Evolutionary conservation across 768 basidiomycete genomes (phyloP), one percentile per base, ranked within the genome.

Genomic region (Suillus variegatus): DNA sequence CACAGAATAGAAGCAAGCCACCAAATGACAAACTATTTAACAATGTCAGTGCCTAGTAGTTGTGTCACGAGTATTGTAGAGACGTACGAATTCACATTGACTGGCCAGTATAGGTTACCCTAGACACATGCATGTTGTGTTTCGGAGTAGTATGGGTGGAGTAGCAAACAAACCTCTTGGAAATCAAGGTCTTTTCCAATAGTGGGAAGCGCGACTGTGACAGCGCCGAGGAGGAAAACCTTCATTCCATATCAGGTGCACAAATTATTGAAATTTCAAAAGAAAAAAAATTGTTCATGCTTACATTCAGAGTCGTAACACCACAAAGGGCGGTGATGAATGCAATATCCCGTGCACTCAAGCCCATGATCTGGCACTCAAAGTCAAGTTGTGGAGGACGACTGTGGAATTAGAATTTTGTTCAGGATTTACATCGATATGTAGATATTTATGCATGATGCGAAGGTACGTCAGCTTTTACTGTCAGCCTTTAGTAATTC

Each of bases 131-230:
- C 49, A 28, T 22, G 51, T 10, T 55, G 8, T 46, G 38, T 63
- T 41, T 46, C 32, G 32, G 22, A 13, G 6, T 32, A 14, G 32
- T 6, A 12, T 49, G 44, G 20, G 20, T 12, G 2, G 9, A 63
- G n/a, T 41, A 46, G 28, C 4, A 63, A 28, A 32, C 52, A n/a
- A 46, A 68, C 67, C 64, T 73, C 67, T 60, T 64, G 63, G 63
- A 74, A 73, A 38, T 65, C 36, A 13, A 74, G 65, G 49, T 73
- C 73, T 58, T 67, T 70, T 25, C 72, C 72, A 25, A 74, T 74
- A 20, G 73, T 74, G 12, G 72, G 73, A 35, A 74, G 67, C n/a
- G 72, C 71, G 20, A 74, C 69, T 7, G 73, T 74, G 7, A 74
- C 64, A 6, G 72, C 71, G n/a, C 73, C 73, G 4, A 65, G 62